Base-by-base conservation (phyloP, 192 early-diverging fungal species). In the Coemansia sp. region DNA sequence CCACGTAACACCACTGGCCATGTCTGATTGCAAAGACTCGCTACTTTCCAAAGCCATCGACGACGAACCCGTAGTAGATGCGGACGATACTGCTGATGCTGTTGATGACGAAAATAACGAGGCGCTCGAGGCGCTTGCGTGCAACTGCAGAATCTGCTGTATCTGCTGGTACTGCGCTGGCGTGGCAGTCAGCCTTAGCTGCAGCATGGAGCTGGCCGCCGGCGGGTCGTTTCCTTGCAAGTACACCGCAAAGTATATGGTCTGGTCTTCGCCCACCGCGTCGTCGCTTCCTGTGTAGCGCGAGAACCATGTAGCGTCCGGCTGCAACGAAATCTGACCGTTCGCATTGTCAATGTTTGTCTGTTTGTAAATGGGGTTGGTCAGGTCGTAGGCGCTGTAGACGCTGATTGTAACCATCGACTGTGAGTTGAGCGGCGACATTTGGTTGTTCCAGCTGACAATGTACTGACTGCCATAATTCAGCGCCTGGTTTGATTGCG, bases 161-260 rank as follows among this genome's bases (percentile, higher is more conserved):
- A 81, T 81, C n/a, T 67, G 44, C 16, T 26, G 39, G 36, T 81
- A 81, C 70, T 81, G 73, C 45, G 62, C 59, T 7, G 69, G 66
- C 38, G 78, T 75, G 2, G 78, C 78, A 1, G 73, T 76, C 55
- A 81, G 69, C 66, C 63, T 57, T 56, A 81, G 64, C 30, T 46
- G 46, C 69, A 81, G 73, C 78, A 81, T 81, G 14, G 39, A 48
- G 52, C 43, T 63, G 10, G 63, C 65, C 0, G 78, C 41, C 8
- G 73, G 73, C 12, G 73, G 73, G 34, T 75, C 73, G 63, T 81
- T 81, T 33, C 78, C 78, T 41, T 72, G 78, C 49, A 81, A 67
- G 41, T 72, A 72, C 35, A 71, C 78, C 0, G 78, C 73, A 63
- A 81, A 64, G 55, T 60, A 81, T 12, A 81, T 44, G 51, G 49